phyloP scores from a whole-genome alignment of 2,329 filamentous ascomycete genomes.

The Alternaria hordeiaustralica region DNA sequence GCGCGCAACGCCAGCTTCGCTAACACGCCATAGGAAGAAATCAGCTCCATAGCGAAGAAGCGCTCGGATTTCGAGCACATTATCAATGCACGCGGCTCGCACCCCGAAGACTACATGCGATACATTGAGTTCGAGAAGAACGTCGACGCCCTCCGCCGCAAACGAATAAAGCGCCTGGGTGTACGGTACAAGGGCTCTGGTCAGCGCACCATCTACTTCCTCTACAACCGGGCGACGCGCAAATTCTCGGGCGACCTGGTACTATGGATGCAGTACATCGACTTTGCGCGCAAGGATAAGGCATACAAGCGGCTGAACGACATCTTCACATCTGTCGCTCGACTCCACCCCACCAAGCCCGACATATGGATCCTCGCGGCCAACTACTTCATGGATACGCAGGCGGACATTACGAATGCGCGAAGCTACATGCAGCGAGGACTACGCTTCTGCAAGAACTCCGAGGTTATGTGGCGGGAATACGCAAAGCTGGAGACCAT shows the following conservation, averaged over 20 bases:
- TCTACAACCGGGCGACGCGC: constrained; percentile 84
- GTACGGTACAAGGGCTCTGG: constrained; percentile 75
- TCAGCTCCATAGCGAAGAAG: constrained; percentile 85
- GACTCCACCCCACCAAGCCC: constrained; percentile 83
- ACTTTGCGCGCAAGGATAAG: constrained; percentile 74
- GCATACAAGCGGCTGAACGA: constrained; percentile 66
- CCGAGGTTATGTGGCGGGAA: constrained; percentile 80
- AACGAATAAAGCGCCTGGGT: constrained; percentile 80
- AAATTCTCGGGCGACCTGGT: constrained; percentile 82
- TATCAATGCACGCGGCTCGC: constrained; percentile 77
- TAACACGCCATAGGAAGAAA: constrained; percentile 71
- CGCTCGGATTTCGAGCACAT: constrained; percentile 93
- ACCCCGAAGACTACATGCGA: constrained; percentile 78
- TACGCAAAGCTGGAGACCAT: constrained; percentile 92
- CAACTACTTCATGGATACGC: constrained; percentile 75
- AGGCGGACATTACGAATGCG: constrained; percentile 87
- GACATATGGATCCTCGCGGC: constrained; percentile 87
- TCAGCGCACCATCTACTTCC: constrained; percentile 83
- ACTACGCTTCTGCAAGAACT: constrained; percentile 83
- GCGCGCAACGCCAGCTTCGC: constrained; percentile 1
- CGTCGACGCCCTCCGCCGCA: constrained; percentile 75
- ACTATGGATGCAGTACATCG: constrained; percentile 90
- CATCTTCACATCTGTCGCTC: constrained; percentile 71
- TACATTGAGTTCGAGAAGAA: constrained; percentile 79
- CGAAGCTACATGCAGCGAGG: constrained; percentile 88